Evolutionary conservation across 176 grass and related monocot species (phyloP).

Genomic region (Oryza australiensis): DNA sequence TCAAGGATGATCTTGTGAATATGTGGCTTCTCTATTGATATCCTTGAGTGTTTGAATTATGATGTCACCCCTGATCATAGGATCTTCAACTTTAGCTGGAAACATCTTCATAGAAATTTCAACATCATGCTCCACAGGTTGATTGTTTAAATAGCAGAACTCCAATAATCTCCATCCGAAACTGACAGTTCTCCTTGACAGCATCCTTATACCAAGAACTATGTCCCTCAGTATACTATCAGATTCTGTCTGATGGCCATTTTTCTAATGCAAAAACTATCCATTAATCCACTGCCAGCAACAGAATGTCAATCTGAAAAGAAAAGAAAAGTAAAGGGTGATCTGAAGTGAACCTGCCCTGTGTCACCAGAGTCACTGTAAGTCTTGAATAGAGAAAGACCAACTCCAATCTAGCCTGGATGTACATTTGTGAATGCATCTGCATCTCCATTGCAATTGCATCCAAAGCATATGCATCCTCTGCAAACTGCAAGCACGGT

Average conservation of each 20-base stretch:
- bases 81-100: conserved; percentile 90
- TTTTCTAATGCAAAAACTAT: background rate
- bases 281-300: background rate
- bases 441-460: background rate
- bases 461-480: background rate
- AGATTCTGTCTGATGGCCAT: background rate
- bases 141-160: conserved; percentile 83
- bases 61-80: conserved; percentile 88
- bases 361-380: no score
- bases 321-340: background rate
- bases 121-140: conserved; percentile 50
- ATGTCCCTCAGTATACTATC: conserved; percentile 44
- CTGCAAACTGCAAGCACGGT: background rate
- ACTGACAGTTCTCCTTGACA: conserved; percentile 74
- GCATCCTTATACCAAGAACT: conserved; percentile 74
- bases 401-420: background rate
- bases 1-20: conserved; percentile 56
- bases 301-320: background rate
- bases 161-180: conserved; percentile 92
- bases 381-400: background rate
- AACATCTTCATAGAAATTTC: conserved; percentile 70
- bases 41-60: conserved; percentile 87
- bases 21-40: conserved; percentile 64
- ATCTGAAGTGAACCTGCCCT: background rate
- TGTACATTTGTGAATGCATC: background rate